Evolutionary conservation across 176 grass and related monocot genomes (phyloP).

Genomic region (Triticum monococcum): DNA sequence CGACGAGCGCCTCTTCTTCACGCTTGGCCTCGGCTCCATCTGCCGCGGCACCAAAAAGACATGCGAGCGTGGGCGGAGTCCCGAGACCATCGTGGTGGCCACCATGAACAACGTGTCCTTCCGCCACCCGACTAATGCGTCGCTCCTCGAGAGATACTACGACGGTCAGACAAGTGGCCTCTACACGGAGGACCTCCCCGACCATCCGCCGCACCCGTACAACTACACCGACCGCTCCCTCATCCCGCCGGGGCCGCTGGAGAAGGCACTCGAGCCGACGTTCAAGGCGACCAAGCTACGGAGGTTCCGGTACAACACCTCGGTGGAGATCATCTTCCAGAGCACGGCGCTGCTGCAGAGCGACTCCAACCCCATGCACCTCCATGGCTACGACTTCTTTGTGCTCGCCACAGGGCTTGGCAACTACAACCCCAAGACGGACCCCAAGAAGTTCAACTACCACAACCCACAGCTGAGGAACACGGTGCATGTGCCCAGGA

Average conservation of each 20-base stretch:
- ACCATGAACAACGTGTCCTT: slow-evolving; percentile 76
- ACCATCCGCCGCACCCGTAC: slow-evolving; percentile 31
- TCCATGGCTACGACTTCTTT: slow-evolving; percentile 41
- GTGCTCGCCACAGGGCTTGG: not conserved
- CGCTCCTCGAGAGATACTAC: slow-evolving; percentile 48
- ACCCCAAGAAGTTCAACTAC: slow-evolving; percentile 48
- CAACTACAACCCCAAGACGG: slow-evolving; percentile 51
- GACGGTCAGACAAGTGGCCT: not conserved
- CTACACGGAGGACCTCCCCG: slow-evolving; percentile 37
- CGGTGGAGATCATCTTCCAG: slow-evolving; percentile 30
- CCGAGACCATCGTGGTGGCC: slow-evolving; percentile 32
- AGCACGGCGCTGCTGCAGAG: slow-evolving; percentile 23
- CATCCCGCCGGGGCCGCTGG: not conserved
- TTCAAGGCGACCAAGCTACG: slow-evolving; percentile 43
- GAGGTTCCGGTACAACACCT: slow-evolving; percentile 38
- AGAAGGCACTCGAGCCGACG: slow-evolving; percentile 22
- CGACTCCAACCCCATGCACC: slow-evolving; percentile 72
- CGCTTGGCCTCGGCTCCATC: slow-evolving; percentile 28
- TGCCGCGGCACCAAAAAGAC: not conserved
- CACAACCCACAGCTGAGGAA: slow-evolving; percentile 33
- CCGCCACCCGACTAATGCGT: not conserved
- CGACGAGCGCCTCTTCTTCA: slow-evolving; percentile 37
- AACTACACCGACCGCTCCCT: slow-evolving; percentile 43
- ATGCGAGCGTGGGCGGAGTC: not conserved
- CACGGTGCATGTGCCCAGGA: slow-evolving; percentile 10